Conservation (phyloP, 371 early-diverging fungal species). For the Syncephalastrum racemosum region DNA sequence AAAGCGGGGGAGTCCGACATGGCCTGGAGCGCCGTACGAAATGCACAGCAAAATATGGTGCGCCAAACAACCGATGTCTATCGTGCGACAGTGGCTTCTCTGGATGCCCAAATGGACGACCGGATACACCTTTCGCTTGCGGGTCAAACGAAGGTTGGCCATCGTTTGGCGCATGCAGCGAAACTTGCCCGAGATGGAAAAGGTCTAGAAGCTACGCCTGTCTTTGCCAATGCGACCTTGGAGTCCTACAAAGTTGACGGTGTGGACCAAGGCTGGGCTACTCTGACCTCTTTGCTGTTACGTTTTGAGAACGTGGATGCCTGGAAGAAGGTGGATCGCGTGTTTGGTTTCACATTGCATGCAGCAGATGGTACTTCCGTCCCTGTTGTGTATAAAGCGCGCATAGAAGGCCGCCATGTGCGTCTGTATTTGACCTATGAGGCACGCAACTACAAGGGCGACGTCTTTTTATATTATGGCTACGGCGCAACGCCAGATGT, state of each 20-base stretch:
- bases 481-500: slow-evolving; percentile 21
- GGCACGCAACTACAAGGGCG: neutral
- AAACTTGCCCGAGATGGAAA: neutral
- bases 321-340: slow-evolving; percentile 2
- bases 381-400: slow-evolving; percentile 14
- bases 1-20: slow-evolving; percentile 6
- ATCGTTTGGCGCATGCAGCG: slow-evolving; percentile 31
- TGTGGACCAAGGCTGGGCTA: neutral
- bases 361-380: neutral
- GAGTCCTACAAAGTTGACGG: neutral
- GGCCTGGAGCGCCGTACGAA: slow-evolving; percentile 29
- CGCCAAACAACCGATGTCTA: slow-evolving; percentile 8
- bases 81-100: slow-evolving; percentile 5
- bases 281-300: slow-evolving; percentile 2
- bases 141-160: slow-evolving; percentile 24
- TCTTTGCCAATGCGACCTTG: slow-evolving; percentile 1
- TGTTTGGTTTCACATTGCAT: slow-evolving; percentile 19
- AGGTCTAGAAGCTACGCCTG: neutral
- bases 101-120: slow-evolving; percentile 41
- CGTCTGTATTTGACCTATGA: slow-evolving; percentile 14
- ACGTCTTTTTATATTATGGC: slow-evolving; percentile 19
- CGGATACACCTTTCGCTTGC: slow-evolving; percentile 33
- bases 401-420: slow-evolving; percentile 10
- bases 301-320: neutral
- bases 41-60: slow-evolving; percentile 19